These are phyloP conservation scores for Talaromyces piceae DNA, from an alignment of 2,329 filamentous ascomycete genomes.

Conservation along the genomic window DNA sequence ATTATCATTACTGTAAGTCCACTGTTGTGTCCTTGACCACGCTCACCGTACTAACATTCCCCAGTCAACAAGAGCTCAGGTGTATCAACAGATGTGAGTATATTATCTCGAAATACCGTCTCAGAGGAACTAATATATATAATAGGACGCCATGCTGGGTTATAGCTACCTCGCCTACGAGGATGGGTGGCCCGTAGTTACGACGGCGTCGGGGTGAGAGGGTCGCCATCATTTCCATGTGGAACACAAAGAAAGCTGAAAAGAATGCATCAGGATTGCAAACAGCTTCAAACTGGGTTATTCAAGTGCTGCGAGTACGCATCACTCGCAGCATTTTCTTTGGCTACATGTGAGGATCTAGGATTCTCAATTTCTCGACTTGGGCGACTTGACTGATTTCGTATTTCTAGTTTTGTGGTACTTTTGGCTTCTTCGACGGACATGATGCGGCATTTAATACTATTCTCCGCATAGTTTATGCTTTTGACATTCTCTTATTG, in stretches of 20 bases:
- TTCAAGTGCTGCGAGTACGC: neutral
- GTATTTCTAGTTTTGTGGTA: neutral
- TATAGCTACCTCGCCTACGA: slow-evolving; percentile 31
- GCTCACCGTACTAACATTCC: neutral
- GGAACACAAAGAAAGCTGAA: neutral
- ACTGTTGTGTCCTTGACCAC: neutral
- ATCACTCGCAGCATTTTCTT: neutral
- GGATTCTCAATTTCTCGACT: too few species aligned
- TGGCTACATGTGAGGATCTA: neutral
- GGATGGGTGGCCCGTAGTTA: slow-evolving; percentile 29
- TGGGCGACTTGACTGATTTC: neutral
- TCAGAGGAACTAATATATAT: neutral
- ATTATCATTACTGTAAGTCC: slow-evolving; percentile 32
- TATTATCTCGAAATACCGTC: neutral
- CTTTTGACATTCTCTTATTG: neutral
- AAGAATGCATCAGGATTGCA: neutral
- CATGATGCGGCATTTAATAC: neutral
- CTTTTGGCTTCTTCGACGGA: neutral
- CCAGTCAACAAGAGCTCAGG: slow-evolving; percentile 27
- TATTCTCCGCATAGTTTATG: neutral
- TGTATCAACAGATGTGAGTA: slow-evolving; percentile 18
- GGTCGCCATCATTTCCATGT: neutral
- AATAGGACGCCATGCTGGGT: slow-evolving; percentile 29
- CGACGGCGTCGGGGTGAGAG: slow-evolving; percentile 5
- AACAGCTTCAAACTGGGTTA: neutral